Conservation (phyloP, 2,329 filamentous ascomycete genomes). For the Scedosporium boydii region DNA sequence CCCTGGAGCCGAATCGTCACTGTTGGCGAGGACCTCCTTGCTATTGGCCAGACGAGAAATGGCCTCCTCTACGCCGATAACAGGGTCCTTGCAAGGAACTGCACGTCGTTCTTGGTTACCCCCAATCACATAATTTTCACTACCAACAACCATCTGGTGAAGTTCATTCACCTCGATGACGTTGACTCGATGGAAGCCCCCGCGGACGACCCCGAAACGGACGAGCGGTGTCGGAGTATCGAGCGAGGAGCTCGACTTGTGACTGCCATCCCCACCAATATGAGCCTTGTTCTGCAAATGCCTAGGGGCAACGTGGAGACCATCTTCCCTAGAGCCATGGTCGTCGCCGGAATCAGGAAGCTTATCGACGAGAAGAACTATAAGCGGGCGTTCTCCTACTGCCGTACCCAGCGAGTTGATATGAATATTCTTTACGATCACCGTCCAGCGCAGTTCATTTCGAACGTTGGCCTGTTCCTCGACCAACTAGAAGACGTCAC, state of each 20-base stretch:
- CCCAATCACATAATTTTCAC: constrained; percentile 81
- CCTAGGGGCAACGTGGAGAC: constrained; percentile 93
- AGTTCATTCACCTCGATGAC: constrained; percentile 75
- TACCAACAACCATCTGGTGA: constrained; percentile 83
- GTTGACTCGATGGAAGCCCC: constrained; percentile 72
- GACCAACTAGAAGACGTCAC: constrained; percentile 74
- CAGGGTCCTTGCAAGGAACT: constrained; percentile 68
- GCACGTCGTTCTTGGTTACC: constrained; percentile 82
- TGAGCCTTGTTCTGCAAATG: constrained; percentile 86
- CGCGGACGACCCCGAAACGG: constrained; percentile 77
- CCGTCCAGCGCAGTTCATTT: constrained; percentile 75
- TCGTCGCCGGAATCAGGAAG: constrained; percentile 78
- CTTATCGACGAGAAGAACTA: constrained; percentile 77
- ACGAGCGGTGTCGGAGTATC: constrained; percentile 85
- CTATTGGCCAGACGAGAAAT: constrained; percentile 60
- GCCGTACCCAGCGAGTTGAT: constrained; percentile 87
- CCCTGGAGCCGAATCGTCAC: constrained; percentile 43
- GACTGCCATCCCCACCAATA: constrained; percentile 79
- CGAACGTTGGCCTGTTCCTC: constrained; percentile 65
- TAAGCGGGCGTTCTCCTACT: constrained; percentile 72
- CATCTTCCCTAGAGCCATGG: constrained; percentile 84
- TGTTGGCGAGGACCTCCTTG: constrained; percentile 29
- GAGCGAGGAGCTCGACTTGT: constrained; percentile 83
- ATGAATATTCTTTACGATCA: constrained; percentile 98
- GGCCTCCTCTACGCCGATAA: constrained; percentile 74